Percentiles rank a stretch among this genome's conserved stretches.
Conservation (phyloP, 225 moss, liverwort and hornwort species). For the Bryoerythrophyllum caledonicum region DNA sequence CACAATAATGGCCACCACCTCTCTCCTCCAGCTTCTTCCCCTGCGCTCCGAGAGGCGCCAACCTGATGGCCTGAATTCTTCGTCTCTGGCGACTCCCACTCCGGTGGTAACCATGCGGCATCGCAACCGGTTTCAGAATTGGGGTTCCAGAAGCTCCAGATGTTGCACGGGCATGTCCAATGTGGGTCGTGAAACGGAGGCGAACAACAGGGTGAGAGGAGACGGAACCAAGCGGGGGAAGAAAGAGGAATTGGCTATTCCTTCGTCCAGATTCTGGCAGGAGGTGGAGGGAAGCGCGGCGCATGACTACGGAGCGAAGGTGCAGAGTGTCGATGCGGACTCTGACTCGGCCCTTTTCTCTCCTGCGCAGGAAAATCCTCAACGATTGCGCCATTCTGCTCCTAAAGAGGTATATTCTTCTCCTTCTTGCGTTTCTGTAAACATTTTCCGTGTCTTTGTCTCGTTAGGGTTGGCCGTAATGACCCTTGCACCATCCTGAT, state of each 20-base stretch:
- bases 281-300: constrained; percentile 8
- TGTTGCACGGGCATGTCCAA: constrained; percentile 34
- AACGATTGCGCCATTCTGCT: constrained; percentile 7
- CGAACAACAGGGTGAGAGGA: constrained; percentile 33
- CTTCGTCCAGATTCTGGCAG: constrained; percentile 43
- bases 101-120: constrained; percentile 17
- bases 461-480: constrained; percentile 18
- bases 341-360: constrained; percentile 30
- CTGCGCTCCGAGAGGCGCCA: constrained; percentile 16
- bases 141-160: constrained; percentile 3
- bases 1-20: constrained; percentile 41
- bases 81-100: constrained; percentile 1
- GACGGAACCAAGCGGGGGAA: constrained; percentile 28
- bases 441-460: not conserved
- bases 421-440: not conserved
- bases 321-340: no score
- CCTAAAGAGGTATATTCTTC: constrained; percentile 30
- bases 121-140: constrained; percentile 1
- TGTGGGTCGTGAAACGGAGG: constrained; percentile 40
- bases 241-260: constrained; percentile 27
- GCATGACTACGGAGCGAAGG: not conserved
- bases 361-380: constrained; percentile 17
- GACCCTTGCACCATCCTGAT: not conserved
- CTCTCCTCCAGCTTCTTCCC: constrained; percentile 33
- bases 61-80: constrained; percentile 22